Conservation (phyloP, 805 yeast species). For the Maudiozyma turicensis region DNA sequence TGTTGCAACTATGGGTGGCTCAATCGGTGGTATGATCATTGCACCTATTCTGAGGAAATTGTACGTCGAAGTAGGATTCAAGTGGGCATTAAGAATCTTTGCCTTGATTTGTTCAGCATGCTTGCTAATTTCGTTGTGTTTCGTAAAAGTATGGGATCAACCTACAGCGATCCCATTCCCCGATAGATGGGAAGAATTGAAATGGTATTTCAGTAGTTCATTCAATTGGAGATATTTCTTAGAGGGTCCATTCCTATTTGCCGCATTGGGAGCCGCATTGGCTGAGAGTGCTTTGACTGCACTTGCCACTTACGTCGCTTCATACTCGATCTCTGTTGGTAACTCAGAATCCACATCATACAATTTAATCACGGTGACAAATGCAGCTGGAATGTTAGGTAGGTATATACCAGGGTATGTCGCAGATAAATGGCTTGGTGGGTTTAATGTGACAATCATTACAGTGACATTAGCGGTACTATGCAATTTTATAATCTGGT, state of each 20-base stretch:
- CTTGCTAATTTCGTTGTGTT: constrained; percentile 26
- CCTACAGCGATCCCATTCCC: constrained; percentile 29
- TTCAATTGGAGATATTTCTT: constrained; percentile 30
- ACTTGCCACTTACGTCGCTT: constrained; percentile 41
- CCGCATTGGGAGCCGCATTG: constrained; percentile 36
- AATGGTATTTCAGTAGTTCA: constrained; percentile 23
- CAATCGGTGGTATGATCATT: constrained; percentile 47
- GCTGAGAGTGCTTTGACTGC: constrained; percentile 40
- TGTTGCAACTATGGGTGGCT: constrained; percentile 45
- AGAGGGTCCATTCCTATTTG: constrained; percentile 36
- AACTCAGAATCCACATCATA: constrained; percentile 35
- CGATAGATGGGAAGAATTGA: constrained; percentile 25
- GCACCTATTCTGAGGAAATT: constrained; percentile 44
- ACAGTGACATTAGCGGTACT: constrained; percentile 30
- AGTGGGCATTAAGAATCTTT: constrained; percentile 50
- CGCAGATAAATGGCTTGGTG: constrained; percentile 38
- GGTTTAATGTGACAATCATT: constrained; percentile 43
- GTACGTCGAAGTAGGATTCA: constrained; percentile 42
- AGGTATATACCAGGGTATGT: constrained; percentile 36
- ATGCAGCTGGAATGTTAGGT: constrained; percentile 38
- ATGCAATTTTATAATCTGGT: constrained; percentile 33
- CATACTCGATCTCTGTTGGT: constrained; percentile 43
- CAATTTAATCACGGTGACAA: constrained; percentile 38
- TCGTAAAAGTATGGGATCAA: constrained; percentile 35
- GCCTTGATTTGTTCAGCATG: constrained; percentile 39